phyloP scores from a whole-genome alignment of 768 basidiomycete species.

The Amanita phalloides region DNA sequence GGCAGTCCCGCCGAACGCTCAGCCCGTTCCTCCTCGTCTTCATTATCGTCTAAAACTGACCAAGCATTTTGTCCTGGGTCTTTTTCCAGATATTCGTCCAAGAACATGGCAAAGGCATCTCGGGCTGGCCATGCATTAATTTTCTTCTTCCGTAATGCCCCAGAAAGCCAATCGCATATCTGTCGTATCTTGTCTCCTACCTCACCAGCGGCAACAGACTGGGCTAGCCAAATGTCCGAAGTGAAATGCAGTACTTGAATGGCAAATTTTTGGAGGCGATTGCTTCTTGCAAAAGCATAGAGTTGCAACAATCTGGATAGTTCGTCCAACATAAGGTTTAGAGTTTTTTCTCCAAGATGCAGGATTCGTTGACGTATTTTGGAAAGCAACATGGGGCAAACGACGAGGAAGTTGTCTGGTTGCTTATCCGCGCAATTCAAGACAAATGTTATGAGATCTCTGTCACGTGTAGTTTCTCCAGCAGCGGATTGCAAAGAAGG shows the following conservation, averaged over 20 bases:
- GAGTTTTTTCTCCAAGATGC: conserved; percentile 34
- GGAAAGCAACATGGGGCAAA: conserved; percentile 45
- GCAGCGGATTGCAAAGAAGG: conserved; percentile 52
- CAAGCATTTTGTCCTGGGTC: conserved; percentile 48
- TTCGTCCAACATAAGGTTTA: conserved; percentile 43
- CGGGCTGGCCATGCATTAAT: conserved; percentile 59
- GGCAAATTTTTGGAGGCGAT: conserved; percentile 39
- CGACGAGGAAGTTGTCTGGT: conserved; percentile 44
- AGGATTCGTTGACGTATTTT: conserved; percentile 47
- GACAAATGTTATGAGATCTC: conserved; percentile 45
- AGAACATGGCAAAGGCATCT: conserved; percentile 50
- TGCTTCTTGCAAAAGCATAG: conserved; percentile 47
- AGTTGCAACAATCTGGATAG: conserved; percentile 39
- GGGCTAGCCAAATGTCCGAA: conserved; percentile 41
- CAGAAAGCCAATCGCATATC: conserved; percentile 47
- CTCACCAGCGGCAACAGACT: conserved; percentile 19
- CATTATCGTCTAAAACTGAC: conserved; percentile 23
- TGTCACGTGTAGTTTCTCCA: conserved; percentile 51
- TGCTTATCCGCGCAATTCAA: conserved; percentile 27
- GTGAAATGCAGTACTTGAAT: conserved; percentile 61
- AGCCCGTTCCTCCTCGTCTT: conserved; percentile 13
- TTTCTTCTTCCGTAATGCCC: conserved; percentile 26
- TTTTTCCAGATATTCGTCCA: conserved; percentile 49
- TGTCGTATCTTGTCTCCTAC: conserved; percentile 32
- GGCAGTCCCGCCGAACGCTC: conserved; percentile 19